A percentile compares a stretch with the other conserved stretches of the same genome.
These are phyloP conservation scores for Chalciporus piperatus DNA, from an alignment of 768 basidiomycete species.

Conservation along the genomic window DNA sequence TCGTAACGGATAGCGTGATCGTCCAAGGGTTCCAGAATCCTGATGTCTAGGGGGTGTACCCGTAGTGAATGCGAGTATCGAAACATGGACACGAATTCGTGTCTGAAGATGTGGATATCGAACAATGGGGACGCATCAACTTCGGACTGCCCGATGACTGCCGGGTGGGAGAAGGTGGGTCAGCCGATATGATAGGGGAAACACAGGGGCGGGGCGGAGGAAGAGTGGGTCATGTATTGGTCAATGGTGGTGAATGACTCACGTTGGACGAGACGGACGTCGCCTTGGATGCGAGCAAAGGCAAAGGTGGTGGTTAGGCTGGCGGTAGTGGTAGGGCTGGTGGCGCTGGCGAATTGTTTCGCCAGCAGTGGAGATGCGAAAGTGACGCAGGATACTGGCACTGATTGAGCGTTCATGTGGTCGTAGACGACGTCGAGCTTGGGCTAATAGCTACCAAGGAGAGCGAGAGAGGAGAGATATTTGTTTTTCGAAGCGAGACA, in stretches of 20 bases:
- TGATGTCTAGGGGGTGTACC: conserved; percentile 35
- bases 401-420: not conserved
- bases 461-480: not conserved
- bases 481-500: not conserved
- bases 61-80: conserved; percentile 52
- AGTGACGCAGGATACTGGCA: conserved; percentile 16
- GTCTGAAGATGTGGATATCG: conserved; percentile 32
- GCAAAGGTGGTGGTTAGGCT: conserved; percentile 34
- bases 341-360: conserved; percentile 11
- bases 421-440: too few relatives aligned
- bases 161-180: not conserved
- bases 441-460: not conserved
- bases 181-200: too few relatives aligned
- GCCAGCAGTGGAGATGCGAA: conserved; percentile 21
- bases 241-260: not conserved
- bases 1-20: conserved; percentile 50
- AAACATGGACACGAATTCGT: conserved; percentile 66
- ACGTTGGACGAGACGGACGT: conserved; percentile 32
- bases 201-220: not conserved
- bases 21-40: conserved; percentile 50
- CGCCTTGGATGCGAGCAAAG: conserved; percentile 26
- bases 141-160: conserved; percentile 18
- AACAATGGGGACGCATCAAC: conserved; percentile 17
- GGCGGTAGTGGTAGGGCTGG: not conserved
- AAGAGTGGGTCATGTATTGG: too few relatives aligned